These are phyloP conservation scores for Cymbidium sinense DNA, from an alignment of 106 monocot genomes.

Conservation along the genomic window DNA sequence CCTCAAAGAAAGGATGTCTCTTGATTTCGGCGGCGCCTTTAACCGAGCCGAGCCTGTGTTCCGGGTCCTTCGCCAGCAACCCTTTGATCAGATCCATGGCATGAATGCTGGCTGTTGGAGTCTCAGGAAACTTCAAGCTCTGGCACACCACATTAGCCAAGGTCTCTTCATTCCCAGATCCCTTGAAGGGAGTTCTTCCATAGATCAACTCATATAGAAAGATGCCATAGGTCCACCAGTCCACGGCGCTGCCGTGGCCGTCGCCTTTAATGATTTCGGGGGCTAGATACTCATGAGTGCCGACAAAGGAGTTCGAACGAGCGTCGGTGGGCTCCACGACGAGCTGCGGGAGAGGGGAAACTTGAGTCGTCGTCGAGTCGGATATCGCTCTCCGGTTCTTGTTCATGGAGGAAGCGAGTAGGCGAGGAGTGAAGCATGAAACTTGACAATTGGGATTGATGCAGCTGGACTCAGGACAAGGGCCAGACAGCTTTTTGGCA, in stretches of 20 bases:
- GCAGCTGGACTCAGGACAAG: slow-evolving; percentile 59
- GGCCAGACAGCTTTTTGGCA: slow-evolving; percentile 27
- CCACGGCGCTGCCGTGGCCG: slow-evolving; percentile 64
- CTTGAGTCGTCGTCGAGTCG: slow-evolving; percentile 6
- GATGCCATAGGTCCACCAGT: slow-evolving; percentile 75
- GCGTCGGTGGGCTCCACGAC: slow-evolving; percentile 64
- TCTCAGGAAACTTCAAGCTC: slow-evolving; percentile 54
- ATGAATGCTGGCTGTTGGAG: slow-evolving; percentile 29
- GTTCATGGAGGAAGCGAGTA: slow-evolving; percentile 20
- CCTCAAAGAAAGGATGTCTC: slow-evolving; percentile 57
- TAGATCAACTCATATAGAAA: slow-evolving; percentile 59
- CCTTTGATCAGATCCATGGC: slow-evolving; percentile 57
- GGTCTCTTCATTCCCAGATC: slow-evolving; percentile 56
- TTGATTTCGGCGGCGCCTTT: slow-evolving; percentile 67
- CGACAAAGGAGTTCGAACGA: slow-evolving; percentile 64
- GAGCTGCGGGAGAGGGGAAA: slow-evolving; percentile 50
- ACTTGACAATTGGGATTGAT: slow-evolving; percentile 56
- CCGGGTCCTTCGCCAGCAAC: slow-evolving; percentile 56
- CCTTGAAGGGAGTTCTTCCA: slow-evolving; percentile 64
- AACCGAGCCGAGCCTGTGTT: slow-evolving; percentile 43
- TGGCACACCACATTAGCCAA: slow-evolving; percentile 48
- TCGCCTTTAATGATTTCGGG: slow-evolving; percentile 75
- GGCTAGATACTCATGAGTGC: slow-evolving; percentile 72
- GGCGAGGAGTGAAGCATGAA: slow-evolving; percentile 78
- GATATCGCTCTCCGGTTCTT: background rate